Evolutionary conservation across 441 rosid species (phyloP).

Genomic region (Erodium texanum): DNA sequence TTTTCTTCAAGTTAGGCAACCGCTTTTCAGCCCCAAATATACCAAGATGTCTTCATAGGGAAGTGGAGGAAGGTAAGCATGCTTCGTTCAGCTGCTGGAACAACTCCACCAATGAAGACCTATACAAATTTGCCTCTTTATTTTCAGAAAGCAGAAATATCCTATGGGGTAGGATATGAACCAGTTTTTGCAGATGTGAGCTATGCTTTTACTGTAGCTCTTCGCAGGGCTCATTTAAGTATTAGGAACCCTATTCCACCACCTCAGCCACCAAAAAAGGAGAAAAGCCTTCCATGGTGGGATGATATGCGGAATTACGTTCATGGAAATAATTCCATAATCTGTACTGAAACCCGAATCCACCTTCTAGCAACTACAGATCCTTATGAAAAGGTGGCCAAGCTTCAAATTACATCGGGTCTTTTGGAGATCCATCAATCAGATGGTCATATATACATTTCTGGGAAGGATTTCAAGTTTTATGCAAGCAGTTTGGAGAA

Average conservation of each 20-base stretch:
- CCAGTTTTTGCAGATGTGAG: conserved; percentile 92
- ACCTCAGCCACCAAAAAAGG: conserved; percentile 61
- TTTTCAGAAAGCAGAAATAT: conserved; percentile 72
- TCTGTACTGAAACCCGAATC: conserved; percentile 68
- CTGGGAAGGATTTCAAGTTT: conserved; percentile 77
- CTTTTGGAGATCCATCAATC: conserved; percentile 85
- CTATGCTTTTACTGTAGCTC: conserved; percentile 96
- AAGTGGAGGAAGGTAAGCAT: conserved; percentile 94
- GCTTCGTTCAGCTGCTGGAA: conserved; percentile 95
- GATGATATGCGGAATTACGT: conserved; percentile 96
- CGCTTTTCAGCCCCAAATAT: conserved; percentile 86
- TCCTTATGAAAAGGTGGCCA: conserved; percentile 92
- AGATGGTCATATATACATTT: conserved; percentile 70
- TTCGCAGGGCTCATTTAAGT: conserved; percentile 96
- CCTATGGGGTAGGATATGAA: conserved; percentile 96
- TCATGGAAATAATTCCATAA: conserved; percentile 65
- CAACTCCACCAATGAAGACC: conserved; percentile 93
- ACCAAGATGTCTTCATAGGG: conserved; percentile 86
- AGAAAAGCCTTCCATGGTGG: conserved; percentile 99
- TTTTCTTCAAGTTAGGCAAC: conserved; percentile 67
- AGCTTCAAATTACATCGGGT: conserved; percentile 63
- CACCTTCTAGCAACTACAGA: conserved; percentile 81
- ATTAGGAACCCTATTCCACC: conserved; percentile 50
- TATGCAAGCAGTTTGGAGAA: conserved; percentile 85
- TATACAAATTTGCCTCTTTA: conserved; percentile 70